Conservation (phyloP, 139 green algal species). For the Closterium sp. region DNA sequence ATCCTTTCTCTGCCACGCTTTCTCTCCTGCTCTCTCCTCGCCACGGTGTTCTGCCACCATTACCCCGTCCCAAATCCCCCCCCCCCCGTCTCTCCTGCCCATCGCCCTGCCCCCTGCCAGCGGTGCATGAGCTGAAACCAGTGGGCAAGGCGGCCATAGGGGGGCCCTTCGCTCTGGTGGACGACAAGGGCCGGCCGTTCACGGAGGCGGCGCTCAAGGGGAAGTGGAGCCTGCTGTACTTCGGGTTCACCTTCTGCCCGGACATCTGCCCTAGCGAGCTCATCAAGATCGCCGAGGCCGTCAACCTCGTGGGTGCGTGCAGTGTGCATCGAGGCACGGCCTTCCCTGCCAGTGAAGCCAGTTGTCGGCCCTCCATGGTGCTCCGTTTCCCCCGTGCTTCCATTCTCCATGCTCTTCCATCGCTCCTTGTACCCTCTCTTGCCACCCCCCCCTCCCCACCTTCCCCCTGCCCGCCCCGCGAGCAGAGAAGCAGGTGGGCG, state of each 20-base stretch:
- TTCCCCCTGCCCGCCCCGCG: not conserved
- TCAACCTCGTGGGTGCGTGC: conserved; percentile 47
- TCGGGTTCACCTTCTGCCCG: conserved; percentile 97
- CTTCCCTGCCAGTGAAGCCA: too few species aligned
- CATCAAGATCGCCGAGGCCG: conserved; percentile 80
- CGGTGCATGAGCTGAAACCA: conserved; percentile 17
- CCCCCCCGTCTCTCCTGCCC: not conserved
- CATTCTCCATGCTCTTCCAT: not conserved
- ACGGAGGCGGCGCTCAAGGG: conserved; percentile 78
- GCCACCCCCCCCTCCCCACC: not conserved
- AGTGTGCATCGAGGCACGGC: not conserved
- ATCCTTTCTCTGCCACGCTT: not conserved
- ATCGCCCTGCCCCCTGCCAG: conserved; percentile 2
- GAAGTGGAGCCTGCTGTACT: conserved; percentile 91
- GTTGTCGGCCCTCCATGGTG: not conserved
- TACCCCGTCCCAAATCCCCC: not conserved
- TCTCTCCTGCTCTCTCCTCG: not conserved
- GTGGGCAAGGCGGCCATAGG: conserved; percentile 83
- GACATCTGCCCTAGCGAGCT: conserved; percentile 99
- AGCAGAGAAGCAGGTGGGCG: conserved; percentile 48
- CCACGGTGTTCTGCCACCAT: too few species aligned
- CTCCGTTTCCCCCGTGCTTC: not conserved
- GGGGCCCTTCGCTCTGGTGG: conserved; percentile 82
- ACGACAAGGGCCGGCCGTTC: conserved; percentile 77
- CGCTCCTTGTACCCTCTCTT: not conserved